Percentiles rank a stretch among this genome's conserved stretches.
phyloP scores from a whole-genome alignment of 1,139 yeast species.

The Saccharomycopsis phalli region DNA sequence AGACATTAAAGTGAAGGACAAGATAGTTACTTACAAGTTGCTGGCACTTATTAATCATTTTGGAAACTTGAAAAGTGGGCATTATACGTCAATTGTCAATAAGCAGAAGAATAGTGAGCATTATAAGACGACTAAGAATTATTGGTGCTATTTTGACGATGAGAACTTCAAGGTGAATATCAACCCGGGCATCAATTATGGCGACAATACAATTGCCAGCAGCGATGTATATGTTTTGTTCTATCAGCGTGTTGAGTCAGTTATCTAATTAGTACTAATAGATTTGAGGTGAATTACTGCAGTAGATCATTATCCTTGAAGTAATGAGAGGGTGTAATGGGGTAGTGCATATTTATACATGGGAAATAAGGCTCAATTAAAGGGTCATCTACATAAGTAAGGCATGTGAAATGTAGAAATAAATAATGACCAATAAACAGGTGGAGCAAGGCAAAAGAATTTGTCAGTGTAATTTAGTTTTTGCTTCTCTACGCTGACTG shows the following conservation, averaged over 20 bases:
- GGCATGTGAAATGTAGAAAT: too few relatives aligned
- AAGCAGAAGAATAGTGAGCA: constrained; percentile 27
- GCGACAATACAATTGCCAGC: constrained; percentile 37
- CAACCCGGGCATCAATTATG: constrained; percentile 38
- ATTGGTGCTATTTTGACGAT: constrained; percentile 73
- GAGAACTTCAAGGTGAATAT: constrained; percentile 44
- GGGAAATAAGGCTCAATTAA: too few relatives aligned
- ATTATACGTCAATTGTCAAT: constrained; percentile 59
- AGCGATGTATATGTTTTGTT: constrained; percentile 68
- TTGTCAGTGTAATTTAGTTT: too few relatives aligned
- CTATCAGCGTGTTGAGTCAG: constrained; percentile 39
- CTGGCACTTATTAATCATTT: constrained; percentile 60
- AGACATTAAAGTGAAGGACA: constrained; percentile 36
- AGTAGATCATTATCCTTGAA: too few relatives aligned
- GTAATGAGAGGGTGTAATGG: too few relatives aligned
- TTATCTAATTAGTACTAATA: too few relatives aligned
- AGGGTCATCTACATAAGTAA: too few relatives aligned
- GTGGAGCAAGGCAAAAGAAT: too few relatives aligned
- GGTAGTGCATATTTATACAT: too few relatives aligned
- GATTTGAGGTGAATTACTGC: too few relatives aligned
- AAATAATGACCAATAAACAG: too few relatives aligned
- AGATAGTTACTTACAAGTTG: constrained; percentile 40
- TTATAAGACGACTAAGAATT: constrained; percentile 26
- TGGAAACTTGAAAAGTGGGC: constrained; percentile 67
- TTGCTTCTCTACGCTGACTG: too few relatives aligned